Conservation (phyloP, 2,329 filamentous ascomycete genomes). For the Arthrobotrys musiformis region DNA sequence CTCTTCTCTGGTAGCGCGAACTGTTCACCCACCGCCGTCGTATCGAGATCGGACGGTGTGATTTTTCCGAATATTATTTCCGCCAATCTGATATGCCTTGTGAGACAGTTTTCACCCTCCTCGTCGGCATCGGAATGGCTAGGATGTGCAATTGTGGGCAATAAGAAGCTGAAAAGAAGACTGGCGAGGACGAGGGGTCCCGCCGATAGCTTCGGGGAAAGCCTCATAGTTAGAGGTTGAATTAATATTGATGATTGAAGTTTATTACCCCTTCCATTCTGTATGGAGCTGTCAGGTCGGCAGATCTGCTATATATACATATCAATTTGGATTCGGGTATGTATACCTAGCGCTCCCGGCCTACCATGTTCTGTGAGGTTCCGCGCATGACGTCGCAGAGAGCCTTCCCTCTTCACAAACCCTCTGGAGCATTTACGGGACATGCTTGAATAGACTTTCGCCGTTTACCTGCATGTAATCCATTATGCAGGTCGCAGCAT, state of each 20-base stretch:
- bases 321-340: too few relatives aligned
- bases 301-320: neutral
- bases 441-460: neutral
- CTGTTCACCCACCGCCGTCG: neutral
- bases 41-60: constrained; percentile 10
- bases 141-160: constrained; percentile 13
- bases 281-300: neutral
- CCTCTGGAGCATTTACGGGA: neutral
- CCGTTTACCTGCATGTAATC: neutral
- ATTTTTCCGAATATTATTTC: constrained; percentile 12
- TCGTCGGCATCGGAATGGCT: neutral
- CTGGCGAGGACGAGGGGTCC: constrained; percentile 3
- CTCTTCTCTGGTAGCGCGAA: neutral
- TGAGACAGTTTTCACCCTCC: constrained; percentile 10
- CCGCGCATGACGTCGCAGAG: neutral
- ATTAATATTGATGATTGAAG: neutral
- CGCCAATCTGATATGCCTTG: constrained; percentile 4
- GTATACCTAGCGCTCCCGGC: too few relatives aligned
- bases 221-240: neutral
- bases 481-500: neutral
- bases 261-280: neutral
- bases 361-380: too few relatives aligned
- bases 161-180: neutral
- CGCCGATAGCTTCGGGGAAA: neutral
- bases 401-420: neutral